These are phyloP conservation scores for Globisporangium cystogenes DNA, from an alignment of 352 stramenopile genomes.

Conservation along the genomic window DNA sequence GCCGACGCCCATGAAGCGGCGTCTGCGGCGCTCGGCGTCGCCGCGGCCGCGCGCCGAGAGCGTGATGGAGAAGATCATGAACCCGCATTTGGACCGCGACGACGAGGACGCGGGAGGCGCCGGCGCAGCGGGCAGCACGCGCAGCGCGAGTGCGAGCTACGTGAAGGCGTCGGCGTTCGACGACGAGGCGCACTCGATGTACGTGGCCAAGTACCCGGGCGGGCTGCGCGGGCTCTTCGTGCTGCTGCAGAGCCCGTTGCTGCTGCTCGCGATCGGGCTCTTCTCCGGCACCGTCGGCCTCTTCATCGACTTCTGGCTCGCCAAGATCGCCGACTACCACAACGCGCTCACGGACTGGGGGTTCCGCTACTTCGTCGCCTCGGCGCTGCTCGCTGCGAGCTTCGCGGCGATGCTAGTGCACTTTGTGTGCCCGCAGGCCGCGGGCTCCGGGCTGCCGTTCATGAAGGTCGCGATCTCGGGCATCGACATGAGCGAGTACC, in stretches of 20 bases:
- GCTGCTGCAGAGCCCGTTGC: constrained; percentile 60
- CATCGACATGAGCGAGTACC: constrained; percentile 72
- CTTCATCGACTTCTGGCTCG: constrained; percentile 57
- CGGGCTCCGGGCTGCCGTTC: constrained; percentile 68
- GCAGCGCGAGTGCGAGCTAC: constrained; percentile 17
- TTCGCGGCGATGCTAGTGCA: constrained; percentile 53
- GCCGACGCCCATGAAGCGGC: background rate
- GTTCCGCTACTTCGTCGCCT: constrained; percentile 56
- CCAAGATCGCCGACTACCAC: constrained; percentile 58
- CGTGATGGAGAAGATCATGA: constrained; percentile 75
- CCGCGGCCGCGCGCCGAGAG: constrained; percentile 39
- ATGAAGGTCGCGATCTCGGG: constrained; percentile 83
- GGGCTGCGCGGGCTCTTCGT: constrained; percentile 57
- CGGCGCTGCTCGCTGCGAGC: constrained; percentile 35
- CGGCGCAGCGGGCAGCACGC: background rate
- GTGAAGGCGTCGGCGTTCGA: constrained; percentile 59
- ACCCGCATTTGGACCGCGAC: constrained; percentile 59
- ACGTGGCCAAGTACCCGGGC: constrained; percentile 55
- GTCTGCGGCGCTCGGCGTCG: constrained; percentile 12
- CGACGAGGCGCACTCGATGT: constrained; percentile 71
- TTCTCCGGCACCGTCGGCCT: constrained; percentile 65
- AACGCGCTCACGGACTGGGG: constrained; percentile 43
- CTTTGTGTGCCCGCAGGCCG: constrained; percentile 57
- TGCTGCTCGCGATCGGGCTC: constrained; percentile 59
- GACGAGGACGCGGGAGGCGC: constrained; percentile 6